These are phyloP conservation scores for Trichoderma cornu-damae DNA, from an alignment of 2,329 filamentous ascomycete species.

Conservation along the genomic window DNA sequence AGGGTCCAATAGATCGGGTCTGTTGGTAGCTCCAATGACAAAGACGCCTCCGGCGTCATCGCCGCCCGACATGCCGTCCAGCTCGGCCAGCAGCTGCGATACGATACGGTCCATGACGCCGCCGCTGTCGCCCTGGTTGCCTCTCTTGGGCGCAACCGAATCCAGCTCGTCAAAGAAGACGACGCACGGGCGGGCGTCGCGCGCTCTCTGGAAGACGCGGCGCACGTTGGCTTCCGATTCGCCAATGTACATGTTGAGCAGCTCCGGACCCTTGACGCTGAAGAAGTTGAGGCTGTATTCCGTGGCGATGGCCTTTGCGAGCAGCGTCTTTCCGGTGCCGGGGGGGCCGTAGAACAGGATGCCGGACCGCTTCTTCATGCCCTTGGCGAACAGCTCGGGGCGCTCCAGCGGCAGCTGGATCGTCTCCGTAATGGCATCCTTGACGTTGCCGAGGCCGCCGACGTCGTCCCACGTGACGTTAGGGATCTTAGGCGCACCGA, in stretches of 20 bases:
- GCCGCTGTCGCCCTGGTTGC: constrained; percentile 93
- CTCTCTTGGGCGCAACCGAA: constrained; percentile 90
- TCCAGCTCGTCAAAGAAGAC: constrained; percentile 94
- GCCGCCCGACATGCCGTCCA: constrained; percentile 96
- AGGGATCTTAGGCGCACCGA: constrained; percentile 95
- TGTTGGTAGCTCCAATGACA: constrained; percentile 93
- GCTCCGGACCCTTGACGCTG: constrained; percentile 83
- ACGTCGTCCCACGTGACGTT: constrained; percentile 97
- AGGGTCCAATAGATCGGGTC: constrained; percentile 87
- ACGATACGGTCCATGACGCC: constrained; percentile 99
- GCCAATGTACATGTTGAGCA: constrained; percentile 95
- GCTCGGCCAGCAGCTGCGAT: constrained; percentile 85
- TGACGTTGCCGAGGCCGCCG: constrained; percentile 86
- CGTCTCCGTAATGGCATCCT: constrained; percentile 94
- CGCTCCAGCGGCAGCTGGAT: constrained; percentile 89
- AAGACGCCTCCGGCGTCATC: constrained; percentile 85
- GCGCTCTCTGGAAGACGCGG: constrained; percentile 78
- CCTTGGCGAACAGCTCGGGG: constrained; percentile 91
- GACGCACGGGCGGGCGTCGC: constrained; percentile 80
- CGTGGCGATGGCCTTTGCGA: constrained; percentile 88
- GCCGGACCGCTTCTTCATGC: constrained; percentile 95
- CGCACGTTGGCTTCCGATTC: constrained; percentile 90
- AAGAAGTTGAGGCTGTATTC: constrained; percentile 95
- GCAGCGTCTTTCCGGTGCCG: constrained; percentile 85
- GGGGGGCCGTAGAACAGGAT: constrained; percentile 90